A percentile compares a stretch with the other conserved stretches of the same genome.
phyloP scores from a whole-genome alignment of 495 filamentous ascomycete genomes.

The Rostrohypoxylon terebratum region DNA sequence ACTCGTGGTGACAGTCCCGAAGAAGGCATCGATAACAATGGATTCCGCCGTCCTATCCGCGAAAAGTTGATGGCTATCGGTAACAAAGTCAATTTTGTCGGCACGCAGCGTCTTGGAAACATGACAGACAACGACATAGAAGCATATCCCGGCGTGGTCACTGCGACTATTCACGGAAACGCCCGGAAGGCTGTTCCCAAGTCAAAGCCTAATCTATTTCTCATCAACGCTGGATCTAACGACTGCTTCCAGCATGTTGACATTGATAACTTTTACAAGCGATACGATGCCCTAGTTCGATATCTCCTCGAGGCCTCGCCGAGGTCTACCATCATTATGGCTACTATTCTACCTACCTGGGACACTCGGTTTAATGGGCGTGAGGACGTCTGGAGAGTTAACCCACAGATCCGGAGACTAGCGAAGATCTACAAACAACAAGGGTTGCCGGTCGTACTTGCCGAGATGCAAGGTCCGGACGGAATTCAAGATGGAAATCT shows the following conservation, averaged over 20 bases:
- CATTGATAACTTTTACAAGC: conserved; percentile 50
- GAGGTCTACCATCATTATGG: conserved; percentile 50
- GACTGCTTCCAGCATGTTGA: conserved; percentile 54
- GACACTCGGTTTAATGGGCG: conserved; percentile 50
- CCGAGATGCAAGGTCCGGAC: conserved; percentile 51
- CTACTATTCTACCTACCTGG: conserved; percentile 51
- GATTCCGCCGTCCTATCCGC: conserved; percentile 49
- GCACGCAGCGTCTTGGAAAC: conserved; percentile 50
- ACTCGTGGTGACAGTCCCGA: conserved; percentile 52
- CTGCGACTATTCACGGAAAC: conserved; percentile 49
- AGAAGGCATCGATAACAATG: conserved; percentile 49
- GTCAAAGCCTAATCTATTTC: conserved; percentile 50
- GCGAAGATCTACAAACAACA: conserved; percentile 49
- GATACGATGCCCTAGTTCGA: conserved; percentile 49
- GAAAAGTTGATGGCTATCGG: conserved; percentile 46
- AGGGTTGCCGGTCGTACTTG: conserved; percentile 48
- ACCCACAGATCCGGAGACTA: conserved; percentile 51
- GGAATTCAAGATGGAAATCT: conserved; percentile 49
- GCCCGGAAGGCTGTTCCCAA: conserved; percentile 46
- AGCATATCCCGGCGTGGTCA: conserved; percentile 52
- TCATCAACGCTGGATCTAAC: conserved; percentile 55
- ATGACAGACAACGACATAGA: conserved; percentile 56
- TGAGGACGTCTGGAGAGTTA: conserved; percentile 49
- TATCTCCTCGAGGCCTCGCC: conserved; percentile 50
- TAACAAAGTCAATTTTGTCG: conserved; percentile 51